phyloP scores from a whole-genome alignment of 768 basidiomycete species.

The Auricularia auricula-judae region DNA sequence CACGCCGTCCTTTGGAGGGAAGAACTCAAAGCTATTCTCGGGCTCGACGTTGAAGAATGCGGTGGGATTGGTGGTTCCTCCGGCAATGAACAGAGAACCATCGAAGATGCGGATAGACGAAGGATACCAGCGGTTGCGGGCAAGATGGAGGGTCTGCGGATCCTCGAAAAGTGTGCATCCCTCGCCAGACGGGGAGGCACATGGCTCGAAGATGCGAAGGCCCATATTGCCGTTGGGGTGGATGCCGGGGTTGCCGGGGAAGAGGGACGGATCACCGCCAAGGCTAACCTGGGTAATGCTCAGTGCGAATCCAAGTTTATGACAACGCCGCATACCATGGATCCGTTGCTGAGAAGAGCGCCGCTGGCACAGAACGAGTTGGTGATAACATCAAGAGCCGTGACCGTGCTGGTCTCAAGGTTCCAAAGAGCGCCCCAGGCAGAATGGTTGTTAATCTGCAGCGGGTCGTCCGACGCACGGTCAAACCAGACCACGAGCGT shows the following conservation, averaged over 20 bases:
- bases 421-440: constrained; percentile 18
- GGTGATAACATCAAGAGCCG: constrained; percentile 32
- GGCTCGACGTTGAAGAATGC: constrained; percentile 20
- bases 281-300: constrained; percentile 11
- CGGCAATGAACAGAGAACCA: constrained; percentile 43
- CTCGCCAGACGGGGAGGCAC: constrained; percentile 15
- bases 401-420: constrained; percentile 16
- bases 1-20: constrained; percentile 20
- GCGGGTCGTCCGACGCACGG: constrained; percentile 12
- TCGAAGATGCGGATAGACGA: background rate
- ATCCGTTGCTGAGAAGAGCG: constrained; percentile 30
- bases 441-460: constrained; percentile 13
- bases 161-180: constrained; percentile 48
- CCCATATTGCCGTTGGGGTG: constrained; percentile 10
- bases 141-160: constrained; percentile 50
- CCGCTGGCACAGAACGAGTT: constrained; percentile 72
- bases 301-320: background rate
- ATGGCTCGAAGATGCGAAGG: constrained; percentile 21
- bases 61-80: constrained; percentile 19
- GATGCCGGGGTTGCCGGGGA: constrained; percentile 4
- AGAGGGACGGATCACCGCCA: constrained; percentile 3
- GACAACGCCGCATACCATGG: constrained; percentile 17
- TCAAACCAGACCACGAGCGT: constrained; percentile 16
- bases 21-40: constrained; percentile 22
- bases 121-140: constrained; percentile 24